Evolutionary conservation across 768 basidiomycete species (phyloP), one percentile per base, ranked within the genome.

Genomic region (Galerina marginata): DNA sequence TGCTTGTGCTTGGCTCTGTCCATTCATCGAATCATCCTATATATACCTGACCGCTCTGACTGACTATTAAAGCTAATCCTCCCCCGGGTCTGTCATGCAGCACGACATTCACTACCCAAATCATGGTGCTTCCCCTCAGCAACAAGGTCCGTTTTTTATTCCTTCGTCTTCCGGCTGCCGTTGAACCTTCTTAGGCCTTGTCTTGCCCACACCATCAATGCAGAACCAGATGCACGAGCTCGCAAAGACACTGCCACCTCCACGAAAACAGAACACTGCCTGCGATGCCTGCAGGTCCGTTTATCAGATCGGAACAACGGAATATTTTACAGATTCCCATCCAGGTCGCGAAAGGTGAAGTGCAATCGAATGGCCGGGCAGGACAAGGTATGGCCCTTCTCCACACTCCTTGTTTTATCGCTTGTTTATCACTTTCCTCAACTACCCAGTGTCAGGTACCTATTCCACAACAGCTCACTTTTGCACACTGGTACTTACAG

Each of bases 211-310:
- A 7, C 85, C 83, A 60, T 82, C 86, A 46, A 83, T 91, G 67
- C 91, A 93, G 79, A 91, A 86, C 67, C 90, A 92, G 74, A 89
- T 92, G 55, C 89, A 91, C 68, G 91, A 93, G 69, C 83, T 91
- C 39, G 88, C 89, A 54, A 91, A 90, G 78, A 84, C 88, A 0
- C 82, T 91, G 0, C 90, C 92, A 1, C 90, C 91, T n/a, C 91
- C 92, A 6, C 80, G 94, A 58, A 94, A 93, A 72, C 94, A 95
- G 77, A 96, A 96, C 71, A 92, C 93, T 20, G 94, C 95, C 26
- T 96, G 94, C 75, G 94, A 96, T 79, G 91, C 91, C 54, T 96
- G 94, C 86, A 90, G 91, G 91, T 89, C 6, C 59, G 77, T 26
- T 29, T 29, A 16, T 48, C 9, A 7, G 25, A 64, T 57, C 9